These are phyloP conservation scores for Dioscorea zingiberensis DNA, from an alignment of 106 monocot genomes.

Conservation along the genomic window DNA sequence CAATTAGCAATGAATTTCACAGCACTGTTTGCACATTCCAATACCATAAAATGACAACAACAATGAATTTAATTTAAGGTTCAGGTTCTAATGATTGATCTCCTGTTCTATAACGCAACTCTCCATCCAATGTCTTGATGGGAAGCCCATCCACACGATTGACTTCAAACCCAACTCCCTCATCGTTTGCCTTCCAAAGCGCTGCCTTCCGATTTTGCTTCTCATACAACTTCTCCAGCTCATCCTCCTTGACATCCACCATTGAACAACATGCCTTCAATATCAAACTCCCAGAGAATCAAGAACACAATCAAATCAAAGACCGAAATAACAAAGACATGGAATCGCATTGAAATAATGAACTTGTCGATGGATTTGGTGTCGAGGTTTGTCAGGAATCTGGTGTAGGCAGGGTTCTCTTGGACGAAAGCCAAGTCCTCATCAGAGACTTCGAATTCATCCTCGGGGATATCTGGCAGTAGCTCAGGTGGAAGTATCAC, in stretches of 20 bases:
- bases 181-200: constrained; percentile 21
- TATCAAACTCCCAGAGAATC: constrained; percentile 3
- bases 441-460: constrained; percentile 68
- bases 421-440: too few relatives aligned
- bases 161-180: constrained; percentile 41
- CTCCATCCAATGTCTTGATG: constrained; percentile 71
- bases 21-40: too few relatives aligned
- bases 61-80: too few relatives aligned
- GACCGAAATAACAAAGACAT: not conserved
- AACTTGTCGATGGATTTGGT: too few relatives aligned
- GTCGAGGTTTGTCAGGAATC: too few relatives aligned
- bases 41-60: too few relatives aligned
- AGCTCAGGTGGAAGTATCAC: constrained; percentile 78
- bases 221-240: constrained; percentile 81
- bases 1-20: too few relatives aligned
- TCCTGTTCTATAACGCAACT: constrained; percentile 53
- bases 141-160: constrained; percentile 92
- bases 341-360: too few relatives aligned
- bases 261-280: constrained; percentile 73
- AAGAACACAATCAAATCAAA: not conserved
- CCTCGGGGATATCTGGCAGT: constrained; percentile 62
- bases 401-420: too few relatives aligned
- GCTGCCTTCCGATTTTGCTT: constrained; percentile 42
- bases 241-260: constrained; percentile 71
- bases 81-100: too few relatives aligned